Percentiles rank a stretch among this genome's conserved stretches.
Evolutionary conservation across 805 yeast genomes (phyloP).

Genomic region (Starmerella asiatica): DNA sequence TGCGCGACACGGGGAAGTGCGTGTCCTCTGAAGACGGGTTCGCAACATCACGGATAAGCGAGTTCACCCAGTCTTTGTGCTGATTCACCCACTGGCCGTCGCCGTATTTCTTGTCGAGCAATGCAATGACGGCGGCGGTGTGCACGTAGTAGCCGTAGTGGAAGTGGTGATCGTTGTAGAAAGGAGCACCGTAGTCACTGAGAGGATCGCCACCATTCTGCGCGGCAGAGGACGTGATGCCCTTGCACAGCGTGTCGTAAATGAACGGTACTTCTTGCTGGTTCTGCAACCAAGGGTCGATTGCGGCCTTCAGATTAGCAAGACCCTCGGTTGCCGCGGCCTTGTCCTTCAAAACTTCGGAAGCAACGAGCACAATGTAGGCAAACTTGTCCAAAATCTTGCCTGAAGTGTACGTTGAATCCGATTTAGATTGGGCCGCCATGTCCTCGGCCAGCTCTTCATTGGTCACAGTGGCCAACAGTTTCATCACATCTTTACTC

Average conservation of each 20-base stretch:
- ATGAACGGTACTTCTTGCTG: conserved; percentile 57
- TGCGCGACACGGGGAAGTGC: conserved; percentile 53
- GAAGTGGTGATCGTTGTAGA: conserved; percentile 78
- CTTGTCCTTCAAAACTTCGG: conserved; percentile 47
- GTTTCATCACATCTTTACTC: conserved; percentile 30
- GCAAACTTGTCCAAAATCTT: conserved; percentile 84
- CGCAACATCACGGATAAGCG: conserved; percentile 52
- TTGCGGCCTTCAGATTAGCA: conserved; percentile 49
- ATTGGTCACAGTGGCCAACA: conserved; percentile 38
- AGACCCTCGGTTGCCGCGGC: conserved; percentile 40
- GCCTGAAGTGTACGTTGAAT: conserved; percentile 86
- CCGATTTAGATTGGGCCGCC: conserved; percentile 44
- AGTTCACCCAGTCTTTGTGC: conserved; percentile 45
- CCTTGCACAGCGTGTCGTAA: conserved; percentile 56
- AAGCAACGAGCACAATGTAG: conserved; percentile 60
- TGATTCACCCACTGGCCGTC: conserved; percentile 37
- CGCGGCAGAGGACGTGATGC: conserved; percentile 29
- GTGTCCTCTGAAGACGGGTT: conserved; percentile 44
- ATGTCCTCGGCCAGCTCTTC: conserved; percentile 45
- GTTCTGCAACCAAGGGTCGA: conserved; percentile 56
- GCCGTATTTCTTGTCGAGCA: conserved; percentile 41
- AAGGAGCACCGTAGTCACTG: conserved; percentile 64
- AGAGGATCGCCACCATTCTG: conserved; percentile 40
- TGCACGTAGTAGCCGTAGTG: conserved; percentile 75
- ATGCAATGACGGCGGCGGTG: conserved; percentile 66